Percentiles rank a stretch among this genome's conserved stretches.
Conservation (phyloP, 148 eudicot genomes). For the Camellia granthamiana region DNA sequence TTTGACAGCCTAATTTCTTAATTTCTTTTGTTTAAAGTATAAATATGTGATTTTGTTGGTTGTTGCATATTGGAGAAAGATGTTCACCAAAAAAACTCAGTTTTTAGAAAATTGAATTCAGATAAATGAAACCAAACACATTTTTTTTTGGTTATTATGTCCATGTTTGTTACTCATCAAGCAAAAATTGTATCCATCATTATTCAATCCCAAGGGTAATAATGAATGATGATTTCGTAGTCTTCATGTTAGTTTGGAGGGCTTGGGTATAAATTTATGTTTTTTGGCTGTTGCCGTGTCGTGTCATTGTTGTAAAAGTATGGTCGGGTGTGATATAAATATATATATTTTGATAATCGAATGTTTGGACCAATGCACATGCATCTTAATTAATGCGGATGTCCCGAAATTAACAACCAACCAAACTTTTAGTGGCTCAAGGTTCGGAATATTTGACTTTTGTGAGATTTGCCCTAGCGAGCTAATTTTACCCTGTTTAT, state of each 20-base stretch:
- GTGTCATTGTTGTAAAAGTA: background rate
- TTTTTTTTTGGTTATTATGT: constrained; percentile 4
- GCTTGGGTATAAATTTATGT: background rate
- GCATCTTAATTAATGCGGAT: no score
- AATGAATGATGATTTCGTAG: background rate
- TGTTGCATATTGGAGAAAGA: background rate
- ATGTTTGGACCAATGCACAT: no score
- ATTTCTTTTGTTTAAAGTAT: background rate
- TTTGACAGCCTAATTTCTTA: background rate
- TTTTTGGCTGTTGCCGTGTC: background rate
- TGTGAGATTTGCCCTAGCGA: no score
- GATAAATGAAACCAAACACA: no score
- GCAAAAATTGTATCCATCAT: background rate
- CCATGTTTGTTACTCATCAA: background rate
- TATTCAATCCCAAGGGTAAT: background rate
- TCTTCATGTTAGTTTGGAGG: background rate
- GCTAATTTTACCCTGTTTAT: no score
- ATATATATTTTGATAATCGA: no score
- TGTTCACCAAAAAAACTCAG: background rate
- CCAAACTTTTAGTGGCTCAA: no score
- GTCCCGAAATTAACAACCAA: no score
- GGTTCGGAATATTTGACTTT: no score
- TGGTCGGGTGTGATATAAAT: no score
- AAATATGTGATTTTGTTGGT: background rate
- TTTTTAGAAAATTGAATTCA: no score